phyloP scores from a whole-genome alignment of 768 basidiomycete species.

The Rickenella mellea region DNA sequence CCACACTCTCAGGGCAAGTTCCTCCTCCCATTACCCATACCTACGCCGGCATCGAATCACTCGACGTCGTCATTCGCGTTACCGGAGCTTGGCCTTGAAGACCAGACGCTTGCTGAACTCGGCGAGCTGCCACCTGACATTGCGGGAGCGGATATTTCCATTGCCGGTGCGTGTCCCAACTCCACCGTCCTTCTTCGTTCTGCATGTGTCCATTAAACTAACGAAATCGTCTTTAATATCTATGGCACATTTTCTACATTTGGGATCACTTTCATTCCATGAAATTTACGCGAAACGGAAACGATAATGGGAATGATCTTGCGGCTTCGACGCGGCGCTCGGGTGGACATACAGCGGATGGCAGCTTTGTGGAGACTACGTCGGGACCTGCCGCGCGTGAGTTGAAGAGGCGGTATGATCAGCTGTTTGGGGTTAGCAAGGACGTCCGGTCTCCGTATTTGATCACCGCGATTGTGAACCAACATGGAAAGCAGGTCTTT shows the following conservation, averaged over 20 bases:
- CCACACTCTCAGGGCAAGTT: not conserved
- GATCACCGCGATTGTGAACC: conserved; percentile 75
- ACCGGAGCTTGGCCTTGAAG: conserved; percentile 22
- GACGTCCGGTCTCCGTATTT: conserved; percentile 68
- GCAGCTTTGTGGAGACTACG: conserved; percentile 72
- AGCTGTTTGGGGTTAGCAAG: conserved; percentile 53
- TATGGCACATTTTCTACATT: too few relatives aligned
- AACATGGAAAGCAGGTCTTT: conserved; percentile 69
- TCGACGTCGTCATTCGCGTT: conserved; percentile 36
- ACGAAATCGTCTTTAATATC: conserved; percentile 1
- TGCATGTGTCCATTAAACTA: not conserved
- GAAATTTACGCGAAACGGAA: too few relatives aligned
- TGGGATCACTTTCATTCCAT: too few relatives aligned
- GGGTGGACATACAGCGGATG: conserved; percentile 45
- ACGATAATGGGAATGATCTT: too few relatives aligned
- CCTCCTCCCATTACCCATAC: conserved; percentile 30
- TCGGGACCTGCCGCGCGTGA: conserved; percentile 69
- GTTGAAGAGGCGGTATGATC: conserved; percentile 69
- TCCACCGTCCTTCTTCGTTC: conserved; percentile 4
- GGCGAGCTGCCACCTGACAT: conserved; percentile 40
- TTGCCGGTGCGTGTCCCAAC: conserved; percentile 40
- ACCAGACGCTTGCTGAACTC: conserved; percentile 12
- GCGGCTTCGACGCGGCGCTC: too few relatives aligned
- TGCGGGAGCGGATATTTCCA: conserved; percentile 44
- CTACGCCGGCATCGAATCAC: conserved; percentile 25